These are phyloP conservation scores for Mycena vulgaris DNA, from an alignment of 768 basidiomycete species.

Conservation along the genomic window DNA sequence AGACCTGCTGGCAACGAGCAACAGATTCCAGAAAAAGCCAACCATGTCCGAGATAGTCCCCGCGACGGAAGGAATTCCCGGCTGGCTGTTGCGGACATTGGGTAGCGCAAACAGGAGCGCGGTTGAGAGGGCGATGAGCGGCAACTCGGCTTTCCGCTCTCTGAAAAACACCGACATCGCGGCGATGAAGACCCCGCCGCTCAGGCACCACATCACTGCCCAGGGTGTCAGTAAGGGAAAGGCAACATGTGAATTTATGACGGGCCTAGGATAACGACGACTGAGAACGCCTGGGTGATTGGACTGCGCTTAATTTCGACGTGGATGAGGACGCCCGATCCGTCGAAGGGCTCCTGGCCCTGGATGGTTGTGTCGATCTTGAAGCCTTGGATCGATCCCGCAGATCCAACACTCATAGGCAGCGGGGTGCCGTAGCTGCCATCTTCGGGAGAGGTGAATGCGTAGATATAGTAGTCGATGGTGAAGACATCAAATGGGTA, in stretches of 20 bases:
- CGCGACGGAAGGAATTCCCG: slow-evolving; percentile 19
- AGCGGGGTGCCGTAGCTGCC: not conserved
- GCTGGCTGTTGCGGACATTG: slow-evolving; percentile 33
- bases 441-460: slow-evolving; percentile 7
- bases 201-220: slow-evolving; percentile 31
- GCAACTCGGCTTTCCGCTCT: slow-evolving; percentile 20
- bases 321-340: slow-evolving; percentile 2
- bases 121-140: slow-evolving; percentile 29
- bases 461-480: slow-evolving; percentile 8
- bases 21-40: slow-evolving; percentile 18
- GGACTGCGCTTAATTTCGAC: slow-evolving; percentile 8
- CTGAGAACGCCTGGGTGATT: slow-evolving; percentile 20
- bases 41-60: slow-evolving; percentile 29
- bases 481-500: slow-evolving; percentile 25
- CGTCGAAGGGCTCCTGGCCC: slow-evolving; percentile 2
- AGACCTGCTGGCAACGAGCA: slow-evolving; percentile 24
- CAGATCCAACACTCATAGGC: not conserved
- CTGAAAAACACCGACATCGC: slow-evolving; percentile 28
- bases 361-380: not conserved
- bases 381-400: not conserved
- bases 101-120: slow-evolving; percentile 31
- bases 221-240: not conserved
- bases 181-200: slow-evolving; percentile 18
- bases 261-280: slow-evolving; percentile 18
- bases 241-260: no score